Evolutionary conservation across 2,329 filamentous ascomycete genomes (phyloP), one percentile per base, ranked within the genome.

Genomic region (Aspergillus eucalypticola): DNA sequence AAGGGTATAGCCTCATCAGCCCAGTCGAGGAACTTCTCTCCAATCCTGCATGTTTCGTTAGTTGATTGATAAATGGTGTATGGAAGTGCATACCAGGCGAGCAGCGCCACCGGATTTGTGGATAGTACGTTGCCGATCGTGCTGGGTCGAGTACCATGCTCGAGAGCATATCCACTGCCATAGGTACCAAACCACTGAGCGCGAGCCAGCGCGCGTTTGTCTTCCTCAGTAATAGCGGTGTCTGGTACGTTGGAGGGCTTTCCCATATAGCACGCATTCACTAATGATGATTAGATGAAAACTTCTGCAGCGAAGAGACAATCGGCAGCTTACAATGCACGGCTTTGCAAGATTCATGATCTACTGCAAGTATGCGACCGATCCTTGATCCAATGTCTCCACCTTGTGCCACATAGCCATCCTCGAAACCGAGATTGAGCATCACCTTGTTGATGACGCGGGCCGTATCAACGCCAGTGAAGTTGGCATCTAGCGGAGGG

Each of bases 11-110:
- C 65, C 1, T 69, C 67, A 32, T 76, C 75, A 3, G 71, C 69
- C 76, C 76, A 78, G 56, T 75, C 71, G n/a, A 75, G 60, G 49
- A 72, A 76, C 29, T 76, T 78, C 56, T 78, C 75, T 15, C 75
- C 75, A 39, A 76, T 58, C 75, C 80, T 82, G 53, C 1, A 4
- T 8, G 25, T 19, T 10, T 6, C n/a, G 42, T 44, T 38, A 41
- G 44, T 27, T 11, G 13, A 11, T 8, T 17, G 3, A 17, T 3
- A n/a, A 5, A 41, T 32, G 11, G 44, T 55, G 19, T 29, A 32
- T 27, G 51, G 17, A 5, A 17, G 1, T 8, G 35, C 66, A 62
- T 56, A 74, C 71, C 73, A 75, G 56, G 73, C 67, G 10, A 75
- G 59, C 38, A 75, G 63, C 4, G 73, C 69, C 5, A 75, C 56